These are phyloP conservation scores for Neckera pumila DNA, from an alignment of 225 moss, liverwort and hornwort species.

Conservation along the genomic window DNA sequence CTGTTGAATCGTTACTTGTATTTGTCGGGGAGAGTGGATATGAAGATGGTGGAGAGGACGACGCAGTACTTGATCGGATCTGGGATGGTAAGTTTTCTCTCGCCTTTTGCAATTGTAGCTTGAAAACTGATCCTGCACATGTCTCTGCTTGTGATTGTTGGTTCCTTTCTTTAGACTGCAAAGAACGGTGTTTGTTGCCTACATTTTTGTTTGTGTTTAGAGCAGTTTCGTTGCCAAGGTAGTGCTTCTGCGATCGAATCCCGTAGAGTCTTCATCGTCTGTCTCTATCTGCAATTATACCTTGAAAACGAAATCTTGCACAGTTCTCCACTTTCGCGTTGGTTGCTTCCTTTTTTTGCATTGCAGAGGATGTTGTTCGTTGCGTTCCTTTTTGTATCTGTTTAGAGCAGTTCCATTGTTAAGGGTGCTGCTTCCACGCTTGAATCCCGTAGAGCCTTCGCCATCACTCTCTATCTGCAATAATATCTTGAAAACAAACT, in stretches of 20 bases:
- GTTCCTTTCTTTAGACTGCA: background rate
- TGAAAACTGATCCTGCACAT: background rate
- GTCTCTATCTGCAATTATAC: background rate
- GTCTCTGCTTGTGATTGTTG: background rate
- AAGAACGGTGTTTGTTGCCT: background rate
- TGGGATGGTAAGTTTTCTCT: slow-evolving; percentile 52
- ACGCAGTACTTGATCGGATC: slow-evolving; percentile 76
- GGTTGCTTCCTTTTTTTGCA: background rate
- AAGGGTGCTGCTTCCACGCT: background rate
- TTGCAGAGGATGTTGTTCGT: background rate
- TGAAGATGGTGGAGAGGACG: slow-evolving; percentile 74
- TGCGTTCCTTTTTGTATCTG: too few species aligned
- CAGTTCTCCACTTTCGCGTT: background rate
- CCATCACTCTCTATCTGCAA: background rate
- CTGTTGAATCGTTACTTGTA: slow-evolving; percentile 70
- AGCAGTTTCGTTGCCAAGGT: background rate
- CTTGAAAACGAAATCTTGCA: background rate
- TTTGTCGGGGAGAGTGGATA: slow-evolving; percentile 73
- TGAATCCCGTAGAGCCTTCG: background rate
- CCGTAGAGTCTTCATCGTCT: background rate
- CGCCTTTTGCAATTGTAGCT: background rate
- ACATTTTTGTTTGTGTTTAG: background rate
- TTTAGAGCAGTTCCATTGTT: background rate
- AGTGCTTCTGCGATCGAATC: background rate
- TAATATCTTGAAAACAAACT: background rate